Evolutionary conservation across 495 filamentous ascomycete species (phyloP), one percentile per base, ranked within the genome.

Genomic region (Aspergillus nanangensis): DNA sequence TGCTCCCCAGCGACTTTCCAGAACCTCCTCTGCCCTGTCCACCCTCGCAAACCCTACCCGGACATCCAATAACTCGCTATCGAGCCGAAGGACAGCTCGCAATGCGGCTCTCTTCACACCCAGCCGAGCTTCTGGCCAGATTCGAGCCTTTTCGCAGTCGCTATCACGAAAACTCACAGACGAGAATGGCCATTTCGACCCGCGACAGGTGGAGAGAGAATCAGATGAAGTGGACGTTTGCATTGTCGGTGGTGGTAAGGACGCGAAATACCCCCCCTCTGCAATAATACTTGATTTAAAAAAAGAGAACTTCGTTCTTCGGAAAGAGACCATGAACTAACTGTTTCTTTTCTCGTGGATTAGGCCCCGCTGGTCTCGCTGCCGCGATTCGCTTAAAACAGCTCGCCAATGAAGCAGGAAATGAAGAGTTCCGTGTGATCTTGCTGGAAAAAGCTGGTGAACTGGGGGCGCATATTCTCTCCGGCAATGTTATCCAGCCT

Each of bases 351-450:
- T 20, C 20, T 27, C n/a, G 19, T 44, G 40, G 17, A 42, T 18
- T 55, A 84, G 84, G 93, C 23, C 93, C 93, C 37, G 88, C 93
- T 41, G 93, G 93, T 48, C 79, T 99, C 48, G 82, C 86, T 44
- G 90, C 93, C 41, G 94, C 92, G 17, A 99, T 99, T 59, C 83
- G 88, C 41, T 64, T 99, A 39, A 97, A 97, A 67, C 94, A 99
- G 66, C 77, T 96, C 14, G 94, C 93, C 47, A 96, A 90, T 61
- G 88, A 88, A 58, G 87, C 87, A n/a, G 91, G 91, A 29, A 93
- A 97, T 60, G 90, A 97, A 38, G 92, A 94, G 29, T 95, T 97
- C 62, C 80, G 94, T 14, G 91, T 99, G 20, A 70, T 97, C 35
- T 62, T 98, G 20, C 75, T 99, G 45, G 93, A 99, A 57, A 99